Evolutionary conservation across 164 flowering plant genomes (phyloP).

Genomic region (Vitis amurensis): DNA sequence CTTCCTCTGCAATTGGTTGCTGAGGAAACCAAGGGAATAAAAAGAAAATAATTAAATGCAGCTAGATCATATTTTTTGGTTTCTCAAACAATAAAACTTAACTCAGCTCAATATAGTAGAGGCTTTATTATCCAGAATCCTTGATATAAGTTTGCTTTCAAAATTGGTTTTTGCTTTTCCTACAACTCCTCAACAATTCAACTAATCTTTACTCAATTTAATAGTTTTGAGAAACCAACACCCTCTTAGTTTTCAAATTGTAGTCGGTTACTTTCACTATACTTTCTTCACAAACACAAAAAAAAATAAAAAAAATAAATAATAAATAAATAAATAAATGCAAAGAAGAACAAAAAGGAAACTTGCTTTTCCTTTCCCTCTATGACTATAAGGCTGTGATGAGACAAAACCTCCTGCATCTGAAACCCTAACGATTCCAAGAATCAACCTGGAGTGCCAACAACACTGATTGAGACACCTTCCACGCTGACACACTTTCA

Average conservation of each 20-base stretch:
- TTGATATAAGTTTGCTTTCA: too few relatives aligned
- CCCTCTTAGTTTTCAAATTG: background rate
- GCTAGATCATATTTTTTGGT: too few relatives aligned
- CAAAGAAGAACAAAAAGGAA: background rate
- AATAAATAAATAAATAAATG: too few relatives aligned
- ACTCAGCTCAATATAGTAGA: too few relatives aligned
- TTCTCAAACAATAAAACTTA: too few relatives aligned
- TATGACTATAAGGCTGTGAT: conserved; percentile 40
- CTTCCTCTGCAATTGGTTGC: too few relatives aligned
- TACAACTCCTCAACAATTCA: too few relatives aligned
- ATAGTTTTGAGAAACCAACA: background rate
- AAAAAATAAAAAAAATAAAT: background rate
- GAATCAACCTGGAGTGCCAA: conserved; percentile 53
- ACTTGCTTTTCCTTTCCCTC: conserved; percentile 68
- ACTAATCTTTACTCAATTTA: background rate
- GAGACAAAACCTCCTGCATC: conserved; percentile 71
- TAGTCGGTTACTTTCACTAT: background rate
- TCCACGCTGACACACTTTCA: conserved; percentile 63
- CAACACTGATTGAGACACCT: conserved; percentile 48
- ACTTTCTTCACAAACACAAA: background rate
- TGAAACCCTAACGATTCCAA: conserved; percentile 64
- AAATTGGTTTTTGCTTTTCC: too few relatives aligned
- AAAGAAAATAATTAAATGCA: too few relatives aligned
- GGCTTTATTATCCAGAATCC: too few relatives aligned
- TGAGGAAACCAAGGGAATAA: too few relatives aligned